These are phyloP conservation scores for Cryptosporidium canis DNA, from an alignment of 169 alveolate species.

Conservation along the genomic window DNA sequence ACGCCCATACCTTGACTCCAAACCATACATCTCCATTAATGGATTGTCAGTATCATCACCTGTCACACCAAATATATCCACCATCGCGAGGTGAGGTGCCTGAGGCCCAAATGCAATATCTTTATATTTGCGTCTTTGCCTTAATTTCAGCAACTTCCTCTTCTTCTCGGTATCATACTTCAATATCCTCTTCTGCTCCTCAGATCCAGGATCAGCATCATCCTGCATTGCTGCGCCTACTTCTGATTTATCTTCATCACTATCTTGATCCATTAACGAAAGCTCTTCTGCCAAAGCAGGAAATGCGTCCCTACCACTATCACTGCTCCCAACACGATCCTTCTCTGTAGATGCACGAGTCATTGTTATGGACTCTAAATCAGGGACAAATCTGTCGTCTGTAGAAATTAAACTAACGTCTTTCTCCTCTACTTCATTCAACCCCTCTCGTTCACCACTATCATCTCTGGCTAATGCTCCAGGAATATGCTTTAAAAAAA, in stretches of 20 bases:
- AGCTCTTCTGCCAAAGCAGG: slow-evolving; percentile 1
- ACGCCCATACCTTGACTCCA: slow-evolving; percentile 22
- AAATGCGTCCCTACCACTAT: background rate
- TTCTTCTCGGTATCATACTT: slow-evolving; percentile 50
- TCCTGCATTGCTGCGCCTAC: background rate
- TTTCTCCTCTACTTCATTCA: slow-evolving; percentile 2
- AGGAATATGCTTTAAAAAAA: slow-evolving; percentile 45
- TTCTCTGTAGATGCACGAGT: slow-evolving; percentile 8
- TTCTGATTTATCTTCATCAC: background rate
- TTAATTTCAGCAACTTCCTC: slow-evolving; percentile 10
- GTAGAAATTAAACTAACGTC: slow-evolving; percentile 45
- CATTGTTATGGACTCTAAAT: slow-evolving; percentile 16
- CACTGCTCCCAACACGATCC: background rate
- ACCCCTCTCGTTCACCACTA: slow-evolving; percentile 10
- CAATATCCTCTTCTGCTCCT: slow-evolving; percentile 19
- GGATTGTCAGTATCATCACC: slow-evolving; percentile 30
- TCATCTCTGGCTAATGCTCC: slow-evolving; percentile 24
- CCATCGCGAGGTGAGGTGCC: slow-evolving; percentile 53
- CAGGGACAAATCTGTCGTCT: slow-evolving; percentile 15
- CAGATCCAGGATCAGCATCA: slow-evolving; percentile 24
- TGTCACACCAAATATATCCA: slow-evolving; percentile 60
- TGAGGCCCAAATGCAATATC: slow-evolving; percentile 71
- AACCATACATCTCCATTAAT: slow-evolving; percentile 26
- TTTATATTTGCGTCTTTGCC: background rate
- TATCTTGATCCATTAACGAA: slow-evolving; percentile 36